These are phyloP conservation scores for Suillus decipiens DNA, from an alignment of 768 basidiomycete genomes.

Conservation along the genomic window DNA sequence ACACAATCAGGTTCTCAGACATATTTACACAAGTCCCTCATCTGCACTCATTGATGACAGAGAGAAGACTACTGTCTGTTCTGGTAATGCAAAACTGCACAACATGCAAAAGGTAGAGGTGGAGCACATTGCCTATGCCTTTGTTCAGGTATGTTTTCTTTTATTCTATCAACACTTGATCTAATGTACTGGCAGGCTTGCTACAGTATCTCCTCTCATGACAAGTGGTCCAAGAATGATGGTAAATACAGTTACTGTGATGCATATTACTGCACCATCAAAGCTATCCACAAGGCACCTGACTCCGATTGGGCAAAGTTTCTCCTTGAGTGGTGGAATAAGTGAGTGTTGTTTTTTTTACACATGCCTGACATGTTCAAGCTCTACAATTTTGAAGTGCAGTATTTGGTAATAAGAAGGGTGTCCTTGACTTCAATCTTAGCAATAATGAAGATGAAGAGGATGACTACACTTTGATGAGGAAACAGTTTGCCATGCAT, in stretches of 20 bases:
- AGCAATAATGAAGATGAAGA: background rate
- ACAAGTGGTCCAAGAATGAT: conserved; percentile 61
- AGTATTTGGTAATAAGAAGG: background rate
- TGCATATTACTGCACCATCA: too few species aligned
- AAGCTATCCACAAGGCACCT: background rate
- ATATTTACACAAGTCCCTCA: background rate
- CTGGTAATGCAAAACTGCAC: background rate
- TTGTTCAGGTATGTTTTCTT: background rate
- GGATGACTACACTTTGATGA: background rate
- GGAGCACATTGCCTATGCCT: background rate
- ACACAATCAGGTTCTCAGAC: background rate
- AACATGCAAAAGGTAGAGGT: background rate
- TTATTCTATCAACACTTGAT: background rate
- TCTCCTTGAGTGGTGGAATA: background rate
- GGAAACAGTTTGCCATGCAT: background rate
- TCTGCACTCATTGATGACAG: background rate
- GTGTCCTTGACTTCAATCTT: background rate
- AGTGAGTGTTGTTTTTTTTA: background rate
- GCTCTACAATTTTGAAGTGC: background rate
- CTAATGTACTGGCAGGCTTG: background rate
- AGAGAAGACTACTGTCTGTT: background rate
- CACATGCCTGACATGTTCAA: background rate
- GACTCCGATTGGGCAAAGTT: background rate
- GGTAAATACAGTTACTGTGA: too few species aligned
- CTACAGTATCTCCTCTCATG: background rate